Percentiles rank a stretch among this genome's conserved stretches.
These are phyloP conservation scores for Amanita inopinata DNA, from an alignment of 768 basidiomycete species.

Conservation along the genomic window DNA sequence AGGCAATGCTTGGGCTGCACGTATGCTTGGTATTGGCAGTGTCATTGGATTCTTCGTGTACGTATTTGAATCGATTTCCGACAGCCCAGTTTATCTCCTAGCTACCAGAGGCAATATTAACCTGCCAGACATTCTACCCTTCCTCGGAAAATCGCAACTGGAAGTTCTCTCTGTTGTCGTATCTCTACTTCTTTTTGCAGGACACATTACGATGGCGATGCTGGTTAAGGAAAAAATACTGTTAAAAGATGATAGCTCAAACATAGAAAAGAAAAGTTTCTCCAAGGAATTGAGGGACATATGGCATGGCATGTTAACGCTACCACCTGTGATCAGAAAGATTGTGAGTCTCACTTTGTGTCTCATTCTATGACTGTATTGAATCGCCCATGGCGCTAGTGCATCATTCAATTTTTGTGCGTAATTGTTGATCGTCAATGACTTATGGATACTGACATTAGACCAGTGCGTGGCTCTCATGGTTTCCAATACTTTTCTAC, in stretches of 20 bases:
- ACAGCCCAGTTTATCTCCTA: background rate
- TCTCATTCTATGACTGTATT: background rate
- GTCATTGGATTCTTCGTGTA: conserved; percentile 85
- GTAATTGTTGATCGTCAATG: conserved; percentile 16
- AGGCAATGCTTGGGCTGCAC: conserved; percentile 92
- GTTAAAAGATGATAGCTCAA: conserved; percentile 22
- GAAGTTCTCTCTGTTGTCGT: conserved; percentile 75
- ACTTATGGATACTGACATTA: background rate
- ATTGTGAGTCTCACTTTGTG: conserved; percentile 46
- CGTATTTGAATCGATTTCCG: conserved; percentile 19
- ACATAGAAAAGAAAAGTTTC: conserved; percentile 22
- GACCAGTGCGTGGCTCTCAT: conserved; percentile 69
- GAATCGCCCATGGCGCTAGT: conserved; percentile 32
- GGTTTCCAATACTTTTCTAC: conserved; percentile 92
- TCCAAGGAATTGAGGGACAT: conserved; percentile 47
- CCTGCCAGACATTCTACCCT: conserved; percentile 58
- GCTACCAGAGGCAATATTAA: conserved; percentile 65
- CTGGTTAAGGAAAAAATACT: conserved; percentile 71
- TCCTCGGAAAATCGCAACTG: conserved; percentile 71
- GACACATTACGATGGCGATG: conserved; percentile 53
- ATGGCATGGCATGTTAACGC: conserved; percentile 56
- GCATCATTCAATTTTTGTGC: conserved; percentile 73
- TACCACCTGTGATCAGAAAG: conserved; percentile 68
- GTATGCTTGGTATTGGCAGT: conserved; percentile 85
- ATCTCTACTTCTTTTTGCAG: conserved; percentile 49